A percentile compares a stretch with the other conserved stretches of the same genome.
phyloP scores from a whole-genome alignment of 2,329 filamentous ascomycete species.

The Apiospora kogelbergensis region DNA sequence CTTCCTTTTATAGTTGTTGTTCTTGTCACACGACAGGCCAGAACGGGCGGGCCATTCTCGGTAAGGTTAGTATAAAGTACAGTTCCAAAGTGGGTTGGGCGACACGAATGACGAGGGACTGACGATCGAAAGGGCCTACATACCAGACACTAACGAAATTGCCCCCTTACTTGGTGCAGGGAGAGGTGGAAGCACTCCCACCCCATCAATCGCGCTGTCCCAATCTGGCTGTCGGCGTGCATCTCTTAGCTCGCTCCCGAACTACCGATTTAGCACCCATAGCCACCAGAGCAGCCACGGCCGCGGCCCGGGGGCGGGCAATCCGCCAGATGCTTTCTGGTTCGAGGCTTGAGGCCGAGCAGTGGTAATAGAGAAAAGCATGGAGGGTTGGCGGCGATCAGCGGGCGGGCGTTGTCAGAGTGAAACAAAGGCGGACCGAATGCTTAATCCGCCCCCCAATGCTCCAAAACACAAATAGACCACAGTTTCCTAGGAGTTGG shows the following conservation, averaged over 20 bases:
- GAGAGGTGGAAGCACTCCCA: not conserved
- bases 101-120: not conserved
- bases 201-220: not conserved
- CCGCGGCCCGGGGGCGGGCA: too few relatives aligned
- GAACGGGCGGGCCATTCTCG: too few relatives aligned
- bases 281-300: too few relatives aligned
- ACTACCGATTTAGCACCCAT: not conserved
- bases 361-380: not conserved
- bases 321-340: too few relatives aligned
- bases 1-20: too few relatives aligned
- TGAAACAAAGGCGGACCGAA: conserved; percentile 3
- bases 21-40: too few relatives aligned
- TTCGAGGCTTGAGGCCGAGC: too few relatives aligned
- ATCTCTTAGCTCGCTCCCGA: not conserved
- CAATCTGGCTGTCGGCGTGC: not conserved
- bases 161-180: not conserved
- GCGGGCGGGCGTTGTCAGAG: not conserved
- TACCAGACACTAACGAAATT: not conserved
- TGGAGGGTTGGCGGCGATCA: not conserved
- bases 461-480: not conserved
- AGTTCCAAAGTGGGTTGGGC: not conserved
- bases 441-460: conserved; percentile 1
- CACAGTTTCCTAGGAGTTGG: not conserved
- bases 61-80: too few relatives aligned
- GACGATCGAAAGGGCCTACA: not conserved